Evolutionary conservation across 495 filamentous ascomycete genomes (phyloP).

Genomic region (Neurospora cerealis): DNA sequence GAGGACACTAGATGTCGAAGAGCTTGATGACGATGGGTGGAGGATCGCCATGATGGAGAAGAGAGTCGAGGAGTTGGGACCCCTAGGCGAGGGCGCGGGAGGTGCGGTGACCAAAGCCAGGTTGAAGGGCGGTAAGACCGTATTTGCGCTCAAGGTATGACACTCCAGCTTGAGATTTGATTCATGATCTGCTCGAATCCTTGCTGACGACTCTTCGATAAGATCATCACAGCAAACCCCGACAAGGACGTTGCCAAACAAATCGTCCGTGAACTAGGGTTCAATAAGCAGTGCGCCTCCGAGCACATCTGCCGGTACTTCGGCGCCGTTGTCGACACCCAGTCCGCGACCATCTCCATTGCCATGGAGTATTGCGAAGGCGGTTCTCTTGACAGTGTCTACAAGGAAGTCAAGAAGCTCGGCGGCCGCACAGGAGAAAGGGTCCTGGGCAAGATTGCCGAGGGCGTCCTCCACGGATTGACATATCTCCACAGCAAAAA

Average conservation of each 20-base stretch:
- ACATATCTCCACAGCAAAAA: constrained; percentile 94
- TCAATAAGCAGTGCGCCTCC: constrained; percentile 94
- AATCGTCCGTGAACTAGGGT: constrained; percentile 87
- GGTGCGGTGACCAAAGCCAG: constrained; percentile 89
- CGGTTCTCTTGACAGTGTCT: constrained; percentile 88
- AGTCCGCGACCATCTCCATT: constrained; percentile 90
- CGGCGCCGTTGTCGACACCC: constrained; percentile 88
- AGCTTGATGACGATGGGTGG: constrained; percentile 93
- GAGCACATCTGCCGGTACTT: constrained; percentile 96
- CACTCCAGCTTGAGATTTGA: background rate
- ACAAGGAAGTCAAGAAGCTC: constrained; percentile 90
- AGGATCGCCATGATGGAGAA: constrained; percentile 81
- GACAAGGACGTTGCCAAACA: constrained; percentile 97
- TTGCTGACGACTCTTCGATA: constrained; percentile 14
- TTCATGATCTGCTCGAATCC: background rate
- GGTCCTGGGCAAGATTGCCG: constrained; percentile 94
- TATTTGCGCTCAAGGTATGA: constrained; percentile 91
- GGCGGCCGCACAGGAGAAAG: constrained; percentile 95
- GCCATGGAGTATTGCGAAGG: constrained; percentile 99
- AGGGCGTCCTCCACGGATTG: constrained; percentile 86
- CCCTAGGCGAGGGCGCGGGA: constrained; percentile 88
- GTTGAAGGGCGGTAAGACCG: constrained; percentile 80
- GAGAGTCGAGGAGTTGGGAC: constrained; percentile 78
- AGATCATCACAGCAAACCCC: constrained; percentile 97
- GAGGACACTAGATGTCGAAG: constrained; percentile 75